Evolutionary conservation across 768 basidiomycete species (phyloP).

Genomic region (Pleurotus tuber-regium): DNA sequence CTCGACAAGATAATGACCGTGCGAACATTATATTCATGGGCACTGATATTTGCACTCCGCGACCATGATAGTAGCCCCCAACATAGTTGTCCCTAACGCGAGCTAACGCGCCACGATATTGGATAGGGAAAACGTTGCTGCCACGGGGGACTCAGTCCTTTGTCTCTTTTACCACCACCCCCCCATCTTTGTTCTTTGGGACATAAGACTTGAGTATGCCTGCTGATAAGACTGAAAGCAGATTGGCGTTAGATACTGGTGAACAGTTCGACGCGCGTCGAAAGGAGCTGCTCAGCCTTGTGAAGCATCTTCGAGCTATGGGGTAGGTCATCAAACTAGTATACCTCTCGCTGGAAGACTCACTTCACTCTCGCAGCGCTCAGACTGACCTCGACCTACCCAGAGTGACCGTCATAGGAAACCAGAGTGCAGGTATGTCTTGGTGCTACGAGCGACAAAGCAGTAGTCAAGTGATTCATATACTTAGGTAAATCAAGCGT

Average conservation of each 20-base stretch:
- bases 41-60: too few species aligned
- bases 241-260: neutral
- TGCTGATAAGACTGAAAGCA: too few species aligned
- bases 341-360: neutral
- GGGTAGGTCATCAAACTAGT: constrained; percentile 28
- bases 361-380: constrained; percentile 22
- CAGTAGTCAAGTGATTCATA: neutral
- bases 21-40: too few species aligned
- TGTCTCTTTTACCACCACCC: neutral
- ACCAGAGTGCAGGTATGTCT: constrained; percentile 43
- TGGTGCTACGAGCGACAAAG: neutral
- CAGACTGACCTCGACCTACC: constrained; percentile 48
- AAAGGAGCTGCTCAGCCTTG: constrained; percentile 27
- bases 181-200: neutral
- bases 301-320: constrained; percentile 30
- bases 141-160: too few species aligned
- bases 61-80: too few species aligned
- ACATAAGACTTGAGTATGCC: neutral
- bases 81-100: too few species aligned
- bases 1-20: too few species aligned
- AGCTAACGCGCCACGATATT: too few species aligned
- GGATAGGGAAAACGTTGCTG: too few species aligned
- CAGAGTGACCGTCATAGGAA: constrained; percentile 49
- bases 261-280: constrained; percentile 29
- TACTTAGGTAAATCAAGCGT: constrained; percentile 37